Base-by-base conservation (phyloP, 306 rosid genomes). In the Lablab purpureus region DNA sequence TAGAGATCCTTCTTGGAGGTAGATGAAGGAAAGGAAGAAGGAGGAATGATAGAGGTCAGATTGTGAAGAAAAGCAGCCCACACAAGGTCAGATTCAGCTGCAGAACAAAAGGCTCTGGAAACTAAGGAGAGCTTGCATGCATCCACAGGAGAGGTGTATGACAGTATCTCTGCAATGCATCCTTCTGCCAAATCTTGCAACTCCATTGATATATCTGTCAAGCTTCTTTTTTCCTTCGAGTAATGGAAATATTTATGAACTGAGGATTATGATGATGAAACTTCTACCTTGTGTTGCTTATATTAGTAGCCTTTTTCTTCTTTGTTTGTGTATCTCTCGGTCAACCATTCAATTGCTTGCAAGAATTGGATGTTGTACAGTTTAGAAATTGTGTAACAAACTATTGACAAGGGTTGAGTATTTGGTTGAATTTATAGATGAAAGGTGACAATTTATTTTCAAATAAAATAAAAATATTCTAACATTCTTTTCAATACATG, bases 1-100 rank as follows among this genome's bases (percentile, higher is more conserved):
- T 40, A 77, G 54, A 82, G 70, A 12, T 50, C 54, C 8, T 77
- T 77, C 21, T 82, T 82, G 0, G 85, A 71, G 7, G 2, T 30
- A 7, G 21, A 4, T 30, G 2, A 32, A 0, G 45, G 45, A 40
- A 40, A 2, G 12, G 45, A 40, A 40, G 45, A 40, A 21, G 18
- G 7, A 1, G 30, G 46, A 52, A 41, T 12, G 36, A 10, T 10
- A 0, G 34, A 11, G 34, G 34, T 0, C 2, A 54, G 12, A 5
- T 7, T 43, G 49, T 3, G 19, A 21, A 71, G 65, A 54, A 81
- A 81, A 18, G 4, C 30, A 5, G 37, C 14, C 85, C 81, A 81
- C 0, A 75, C 41, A 0, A 30, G 2, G n/a, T 82, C 81, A 9
- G 77, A 69, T 7, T 59, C 40, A 10, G 81, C 27, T 0, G 81